Base-by-base conservation (phyloP, 2,329 filamentous ascomycete genomes). In the Diaporthe vaccinii region DNA sequence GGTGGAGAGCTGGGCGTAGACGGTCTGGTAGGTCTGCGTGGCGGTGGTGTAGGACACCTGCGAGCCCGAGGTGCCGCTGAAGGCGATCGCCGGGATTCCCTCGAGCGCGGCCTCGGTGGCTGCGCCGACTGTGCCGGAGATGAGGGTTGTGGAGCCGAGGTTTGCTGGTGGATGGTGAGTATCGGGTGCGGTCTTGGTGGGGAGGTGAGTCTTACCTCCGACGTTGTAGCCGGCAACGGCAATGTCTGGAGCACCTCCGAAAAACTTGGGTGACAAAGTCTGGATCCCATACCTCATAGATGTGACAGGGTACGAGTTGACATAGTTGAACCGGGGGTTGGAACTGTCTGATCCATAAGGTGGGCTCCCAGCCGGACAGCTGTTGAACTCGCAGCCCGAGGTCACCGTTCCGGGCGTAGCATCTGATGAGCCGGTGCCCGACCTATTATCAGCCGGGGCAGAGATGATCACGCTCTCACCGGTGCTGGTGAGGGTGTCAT, bases 241-340 rank as follows among this genome's bases (percentile, higher is more conserved):
- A 41, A 94, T 85, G 67, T 93, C 92, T 0, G 91, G 88, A 2
- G 82, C 80, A 6, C 85, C 85, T 65, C 86, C 86, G 85, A 91
- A 93, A 72, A 90, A 84, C 53, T 86, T 83, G 0, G 88, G 86
- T 0, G 86, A 88, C 34, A 91, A 86, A 6, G 84, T 87, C 75
- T 90, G 84, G 80, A 94, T 90, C 44, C 92, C 92, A 80, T 90
- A 89, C 72, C 89, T 87, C 79, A 93, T 91, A 2, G 90, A 85
- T 0, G 92, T 93, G 2, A 91, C 90, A 0, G 93, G 92, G 82
- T 86, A 93, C 0, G 91, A 92, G 84, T 94, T 94, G 72, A 94
- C 93, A 85, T 93, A 94, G 86, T 93, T 92, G 67, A 93, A 86
- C 7, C 89, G 88, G 0, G 89, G 86, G 76, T 89, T 85, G 0